Evolutionary conservation across 2,329 filamentous ascomycete species (phyloP).

Genomic region (Colletotrichum eremochloae): DNA sequence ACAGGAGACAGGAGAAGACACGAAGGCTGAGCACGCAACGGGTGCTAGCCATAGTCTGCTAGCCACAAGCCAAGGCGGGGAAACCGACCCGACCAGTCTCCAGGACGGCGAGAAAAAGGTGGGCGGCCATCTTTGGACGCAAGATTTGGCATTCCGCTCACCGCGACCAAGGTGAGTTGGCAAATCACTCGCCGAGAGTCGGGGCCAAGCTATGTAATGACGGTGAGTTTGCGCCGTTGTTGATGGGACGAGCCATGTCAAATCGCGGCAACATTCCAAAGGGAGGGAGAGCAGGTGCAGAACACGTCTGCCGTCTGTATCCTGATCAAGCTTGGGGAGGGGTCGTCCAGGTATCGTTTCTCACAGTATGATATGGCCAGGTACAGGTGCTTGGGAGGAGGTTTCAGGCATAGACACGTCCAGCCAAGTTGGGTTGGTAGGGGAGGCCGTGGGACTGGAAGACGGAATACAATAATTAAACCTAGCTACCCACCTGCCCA

Average conservation of each 20-base stretch:
- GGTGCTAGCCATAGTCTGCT: slow-evolving; percentile 5
- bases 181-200: neutral
- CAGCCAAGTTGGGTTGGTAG: neutral
- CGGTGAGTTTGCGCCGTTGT: neutral
- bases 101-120: neutral
- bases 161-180: neutral
- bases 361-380: too few relatives aligned
- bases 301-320: slow-evolving; percentile 16
- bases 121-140: neutral
- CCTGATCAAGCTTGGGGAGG: neutral
- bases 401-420: neutral
- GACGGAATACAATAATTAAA: neutral
- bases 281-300: neutral
- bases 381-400: neutral
- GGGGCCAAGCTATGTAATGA: neutral
- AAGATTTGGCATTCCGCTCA: neutral
- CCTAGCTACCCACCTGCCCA: neutral
- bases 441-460: neutral
- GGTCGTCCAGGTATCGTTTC: neutral
- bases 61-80: neutral
- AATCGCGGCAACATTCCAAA: slow-evolving; percentile 16
- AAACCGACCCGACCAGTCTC: neutral
- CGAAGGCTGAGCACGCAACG: slow-evolving; percentile 8
- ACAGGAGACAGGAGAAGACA: neutral
- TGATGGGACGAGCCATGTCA: slow-evolving; percentile 28